Evolutionary conservation across 163 green algal genomes (phyloP), one percentile per base, ranked within the genome.

Genomic region (Chloroidium sp.): DNA sequence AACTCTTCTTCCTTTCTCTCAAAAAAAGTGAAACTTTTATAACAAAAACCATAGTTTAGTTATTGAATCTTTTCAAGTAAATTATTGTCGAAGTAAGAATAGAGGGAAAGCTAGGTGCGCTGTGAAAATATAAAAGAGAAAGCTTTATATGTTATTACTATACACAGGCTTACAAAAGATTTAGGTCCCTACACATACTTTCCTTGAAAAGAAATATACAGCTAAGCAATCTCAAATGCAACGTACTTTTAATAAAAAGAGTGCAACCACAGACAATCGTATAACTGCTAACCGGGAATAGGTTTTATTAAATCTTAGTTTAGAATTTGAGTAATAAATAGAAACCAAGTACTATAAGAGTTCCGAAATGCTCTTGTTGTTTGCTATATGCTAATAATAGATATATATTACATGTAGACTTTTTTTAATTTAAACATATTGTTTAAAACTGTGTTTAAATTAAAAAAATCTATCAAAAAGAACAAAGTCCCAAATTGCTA

Each of bases 331-430:
- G 36, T 72, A 72, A n/a, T 72, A n/a, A 78, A 81, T 61, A 80
- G 74, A 72, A 81, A 88, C 86, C 59, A 88, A 88, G 69, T 75
- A 77, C 36, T 77, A 60, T 60, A 60, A 77, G 59, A 57, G 59
- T 77, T 62, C 74, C 58, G n/a, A 75, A 13, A 75, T 14, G n/a
- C n/a, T 75, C n/a, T 58, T 13, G 14, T 13, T 75, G 69, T 75
- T 75, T 75, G n/a, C n/a, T 58, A 58, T 13, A 36, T 36, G 36
- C 36, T 36, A 36, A 36, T 36, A 36, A 36, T 36, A 36, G 36
- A 36, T 36, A 36, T 36, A 36, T 36, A 36, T 36, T 36, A 36
- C 36, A 36, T 36, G 36, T 36, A 36, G 36, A 36, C 36, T 36
- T 36, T 36, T 36, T 36, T 36, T 36, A 36, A 36, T 36, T 36